Percentiles rank a stretch among this genome's conserved stretches.
phyloP scores from a whole-genome alignment of 805 yeast species.

The Suhomyces sp. region DNA sequence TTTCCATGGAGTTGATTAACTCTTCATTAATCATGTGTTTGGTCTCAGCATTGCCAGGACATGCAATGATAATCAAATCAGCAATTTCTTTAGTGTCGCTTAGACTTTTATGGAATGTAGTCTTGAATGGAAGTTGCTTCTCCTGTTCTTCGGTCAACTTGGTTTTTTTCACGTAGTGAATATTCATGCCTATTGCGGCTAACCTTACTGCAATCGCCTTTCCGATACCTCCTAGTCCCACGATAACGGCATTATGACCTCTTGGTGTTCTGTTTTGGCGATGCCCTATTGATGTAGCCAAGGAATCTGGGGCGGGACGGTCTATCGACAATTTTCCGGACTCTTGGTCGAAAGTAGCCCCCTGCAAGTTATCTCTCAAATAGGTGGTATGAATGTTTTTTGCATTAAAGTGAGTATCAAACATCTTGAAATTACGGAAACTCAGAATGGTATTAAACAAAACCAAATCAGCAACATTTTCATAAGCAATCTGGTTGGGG shows the following conservation, averaged over 20 bases:
- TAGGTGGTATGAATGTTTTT: slow-evolving; percentile 10
- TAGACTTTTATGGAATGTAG: slow-evolving; percentile 17
- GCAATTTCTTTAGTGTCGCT: slow-evolving; percentile 17
- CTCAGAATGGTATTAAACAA: slow-evolving; percentile 21
- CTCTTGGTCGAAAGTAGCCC: slow-evolving; percentile 8
- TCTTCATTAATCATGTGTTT: slow-evolving; percentile 15
- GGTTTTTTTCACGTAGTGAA: slow-evolving; percentile 23
- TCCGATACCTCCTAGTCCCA: slow-evolving; percentile 28
- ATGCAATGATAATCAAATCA: slow-evolving; percentile 25
- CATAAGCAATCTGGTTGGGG: slow-evolving; percentile 23
- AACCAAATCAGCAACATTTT: slow-evolving; percentile 26
- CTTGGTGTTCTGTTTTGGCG: slow-evolving; percentile 16
- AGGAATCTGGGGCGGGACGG: slow-evolving; percentile 4
- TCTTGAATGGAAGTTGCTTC: slow-evolving; percentile 13
- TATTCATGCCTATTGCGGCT: slow-evolving; percentile 22
- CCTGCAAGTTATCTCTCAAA: slow-evolving; percentile 12
- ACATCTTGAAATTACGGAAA: slow-evolving; percentile 21
- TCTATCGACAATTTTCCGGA: slow-evolving; percentile 2
- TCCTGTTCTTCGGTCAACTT: slow-evolving; percentile 13
- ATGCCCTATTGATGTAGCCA: slow-evolving; percentile 27
- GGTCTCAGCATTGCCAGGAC: slow-evolving; percentile 24
- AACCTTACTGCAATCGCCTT: slow-evolving; percentile 19
- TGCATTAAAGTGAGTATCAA: slow-evolving; percentile 7
- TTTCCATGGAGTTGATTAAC: slow-evolving; percentile 13
- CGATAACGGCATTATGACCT: slow-evolving; percentile 23